Conservation (phyloP, 2,329 filamentous ascomycete species). For the Alternaria infectoria region DNA sequence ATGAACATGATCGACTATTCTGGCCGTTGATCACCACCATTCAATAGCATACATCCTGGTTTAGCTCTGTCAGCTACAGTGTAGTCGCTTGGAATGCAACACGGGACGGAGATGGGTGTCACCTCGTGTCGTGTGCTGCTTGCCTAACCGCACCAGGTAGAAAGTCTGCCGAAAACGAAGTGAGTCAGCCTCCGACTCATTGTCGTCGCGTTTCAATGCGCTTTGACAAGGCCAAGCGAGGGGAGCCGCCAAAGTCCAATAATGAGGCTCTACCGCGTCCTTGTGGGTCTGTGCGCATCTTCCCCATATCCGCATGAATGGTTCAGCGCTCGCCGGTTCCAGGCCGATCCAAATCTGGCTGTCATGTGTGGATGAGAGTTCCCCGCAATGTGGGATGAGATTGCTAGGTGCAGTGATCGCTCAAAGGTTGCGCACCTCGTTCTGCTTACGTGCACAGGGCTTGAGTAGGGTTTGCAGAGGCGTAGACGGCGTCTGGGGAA, state of each 20-base stretch:
- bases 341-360: background rate
- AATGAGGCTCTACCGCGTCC: conserved; percentile 2
- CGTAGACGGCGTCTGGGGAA: conserved; percentile 8
- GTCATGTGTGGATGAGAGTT: background rate
- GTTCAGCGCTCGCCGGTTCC: conserved; percentile 8
- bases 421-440: background rate
- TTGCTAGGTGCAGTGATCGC: conserved; percentile 5
- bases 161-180: background rate
- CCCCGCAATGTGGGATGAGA: conserved; percentile 11
- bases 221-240: background rate
- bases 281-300: conserved; percentile 1
- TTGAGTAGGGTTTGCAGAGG: background rate
- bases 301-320: conserved; percentile 5
- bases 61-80: background rate
- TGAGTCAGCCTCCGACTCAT: background rate
- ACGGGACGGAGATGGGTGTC: background rate
- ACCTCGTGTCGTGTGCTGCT: background rate
- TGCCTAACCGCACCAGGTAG: background rate
- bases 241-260: background rate
- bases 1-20: background rate
- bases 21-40: background rate
- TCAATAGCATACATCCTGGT: background rate
- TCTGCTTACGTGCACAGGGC: background rate
- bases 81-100: background rate
- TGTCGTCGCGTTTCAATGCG: background rate